phyloP scores from a whole-genome alignment of 2,329 filamentous ascomycete species.

The Dryadomyces quercivorus region DNA sequence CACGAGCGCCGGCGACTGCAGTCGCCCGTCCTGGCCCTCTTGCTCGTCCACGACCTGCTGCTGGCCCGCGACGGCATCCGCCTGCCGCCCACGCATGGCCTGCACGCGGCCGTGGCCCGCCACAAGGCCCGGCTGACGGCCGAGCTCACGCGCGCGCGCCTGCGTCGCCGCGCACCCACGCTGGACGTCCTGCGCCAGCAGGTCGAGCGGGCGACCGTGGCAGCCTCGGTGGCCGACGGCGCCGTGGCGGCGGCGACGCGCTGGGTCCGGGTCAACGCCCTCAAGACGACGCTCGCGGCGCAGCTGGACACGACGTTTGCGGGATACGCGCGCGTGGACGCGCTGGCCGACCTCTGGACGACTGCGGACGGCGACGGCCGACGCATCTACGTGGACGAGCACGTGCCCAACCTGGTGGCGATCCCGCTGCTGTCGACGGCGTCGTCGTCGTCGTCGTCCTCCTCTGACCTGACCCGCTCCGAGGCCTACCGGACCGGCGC shows the following conservation, averaged over 20 bases:
- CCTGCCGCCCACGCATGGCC: slow-evolving; percentile 64
- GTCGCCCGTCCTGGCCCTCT: slow-evolving; percentile 64
- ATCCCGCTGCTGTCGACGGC: slow-evolving; percentile 35
- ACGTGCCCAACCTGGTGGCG: slow-evolving; percentile 76
- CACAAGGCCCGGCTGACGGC: slow-evolving; percentile 72
- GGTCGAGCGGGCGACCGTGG: slow-evolving; percentile 52
- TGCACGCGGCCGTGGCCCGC: slow-evolving; percentile 61
- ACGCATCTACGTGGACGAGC: slow-evolving; percentile 58
- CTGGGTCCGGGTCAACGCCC: slow-evolving; percentile 80
- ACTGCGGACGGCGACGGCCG: slow-evolving; percentile 12
- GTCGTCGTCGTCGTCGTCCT: not conserved
- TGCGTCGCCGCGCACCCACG: slow-evolving; percentile 58
- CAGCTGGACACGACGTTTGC: slow-evolving; percentile 68
- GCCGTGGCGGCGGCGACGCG: slow-evolving; percentile 52
- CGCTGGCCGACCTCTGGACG: slow-evolving; percentile 42
- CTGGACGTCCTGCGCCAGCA: slow-evolving; percentile 52
- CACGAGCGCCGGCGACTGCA: slow-evolving; percentile 50
- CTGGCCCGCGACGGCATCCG: slow-evolving; percentile 73
- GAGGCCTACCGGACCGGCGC: slow-evolving; percentile 62
- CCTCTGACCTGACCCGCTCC: slow-evolving; percentile 55
- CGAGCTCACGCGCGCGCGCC: slow-evolving; percentile 68
- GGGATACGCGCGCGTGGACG: slow-evolving; percentile 42
- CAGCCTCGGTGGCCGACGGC: slow-evolving; percentile 51
- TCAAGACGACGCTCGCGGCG: slow-evolving; percentile 57
- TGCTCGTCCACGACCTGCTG: slow-evolving; percentile 78